phyloP scores from a whole-genome alignment of 2,329 filamentous ascomycete genomes.

The Fusarium humuli region DNA sequence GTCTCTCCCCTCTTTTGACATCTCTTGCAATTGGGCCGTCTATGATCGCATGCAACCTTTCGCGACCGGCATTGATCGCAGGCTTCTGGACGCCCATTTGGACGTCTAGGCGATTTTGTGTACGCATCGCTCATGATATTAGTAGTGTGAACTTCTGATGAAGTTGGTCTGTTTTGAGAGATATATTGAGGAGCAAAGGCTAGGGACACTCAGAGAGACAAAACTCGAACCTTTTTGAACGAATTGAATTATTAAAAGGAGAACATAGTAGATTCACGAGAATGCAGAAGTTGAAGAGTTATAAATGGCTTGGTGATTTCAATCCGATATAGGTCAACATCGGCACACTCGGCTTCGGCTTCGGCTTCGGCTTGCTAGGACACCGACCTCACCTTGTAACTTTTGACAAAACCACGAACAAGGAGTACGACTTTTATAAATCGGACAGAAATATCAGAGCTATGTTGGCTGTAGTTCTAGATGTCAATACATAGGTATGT shows the following conservation, averaged over 20 bases:
- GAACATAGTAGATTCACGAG: background rate
- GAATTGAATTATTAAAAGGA: too few species aligned
- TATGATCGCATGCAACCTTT: constrained; percentile 33
- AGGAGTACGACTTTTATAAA: background rate
- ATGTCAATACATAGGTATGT: too few species aligned
- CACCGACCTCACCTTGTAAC: background rate
- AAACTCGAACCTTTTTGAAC: background rate
- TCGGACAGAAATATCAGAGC: too few species aligned
- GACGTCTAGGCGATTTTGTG: constrained; percentile 5
- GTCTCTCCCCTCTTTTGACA: constrained; percentile 49
- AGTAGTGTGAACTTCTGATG: background rate
- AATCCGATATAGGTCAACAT: background rate
- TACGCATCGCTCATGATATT: constrained; percentile 2
- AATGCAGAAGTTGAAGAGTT: background rate
- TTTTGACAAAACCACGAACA: background rate
- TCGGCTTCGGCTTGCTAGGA: constrained; percentile 10
- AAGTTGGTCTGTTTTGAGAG: background rate
- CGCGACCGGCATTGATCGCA: constrained; percentile 33
- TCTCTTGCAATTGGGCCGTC: constrained; percentile 32
- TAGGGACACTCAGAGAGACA: background rate
- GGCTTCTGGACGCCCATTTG: constrained; percentile 30
- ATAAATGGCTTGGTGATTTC: background rate
- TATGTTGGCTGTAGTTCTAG: too few species aligned
- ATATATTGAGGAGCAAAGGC: background rate
- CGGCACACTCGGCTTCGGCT: constrained; percentile 20